phyloP scores from a whole-genome alignment of 257 asterid species.

The Salvia hispanica region DNA sequence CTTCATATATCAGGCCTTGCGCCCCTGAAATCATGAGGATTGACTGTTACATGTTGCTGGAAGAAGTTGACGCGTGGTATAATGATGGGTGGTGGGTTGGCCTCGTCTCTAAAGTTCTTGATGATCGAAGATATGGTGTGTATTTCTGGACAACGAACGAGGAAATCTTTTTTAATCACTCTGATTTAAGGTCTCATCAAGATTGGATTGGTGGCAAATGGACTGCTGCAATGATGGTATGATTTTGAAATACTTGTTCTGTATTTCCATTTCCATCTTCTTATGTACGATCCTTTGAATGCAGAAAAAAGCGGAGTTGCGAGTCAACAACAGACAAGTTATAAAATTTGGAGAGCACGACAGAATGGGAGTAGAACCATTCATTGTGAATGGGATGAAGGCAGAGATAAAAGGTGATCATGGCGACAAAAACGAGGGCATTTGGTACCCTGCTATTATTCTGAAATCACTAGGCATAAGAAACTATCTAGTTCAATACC shows the following conservation, averaged over 20 bases:
- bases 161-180: slow-evolving; percentile 46
- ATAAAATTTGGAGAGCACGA: slow-evolving; percentile 28
- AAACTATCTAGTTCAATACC: slow-evolving; percentile 50
- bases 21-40: slow-evolving; percentile 45
- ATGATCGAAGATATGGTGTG: slow-evolving; percentile 44
- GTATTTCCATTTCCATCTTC: too few species aligned
- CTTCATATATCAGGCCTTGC: slow-evolving; percentile 55
- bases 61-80: slow-evolving; percentile 70
- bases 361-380: slow-evolving; percentile 28
- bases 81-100: slow-evolving; percentile 89
- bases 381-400: slow-evolving; percentile 39
- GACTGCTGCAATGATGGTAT: slow-evolving; percentile 49
- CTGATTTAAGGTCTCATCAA: slow-evolving; percentile 60
- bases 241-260: not conserved
- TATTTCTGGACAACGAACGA: slow-evolving; percentile 62
- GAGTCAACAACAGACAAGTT: slow-evolving; percentile 39
- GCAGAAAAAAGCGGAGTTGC: slow-evolving; percentile 50
- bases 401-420: slow-evolving; percentile 57
- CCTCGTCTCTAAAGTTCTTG: slow-evolving; percentile 50
- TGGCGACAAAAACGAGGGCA: slow-evolving; percentile 44
- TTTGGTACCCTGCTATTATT: slow-evolving; percentile 59
- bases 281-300: slow-evolving; percentile 23
- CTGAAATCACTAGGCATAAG: slow-evolving; percentile 31
- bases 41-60: slow-evolving; percentile 48
- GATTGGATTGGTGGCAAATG: slow-evolving; percentile 71